These are phyloP conservation scores for Physcia stellaris DNA, from an alignment of 495 filamentous ascomycete genomes.

Conservation along the genomic window DNA sequence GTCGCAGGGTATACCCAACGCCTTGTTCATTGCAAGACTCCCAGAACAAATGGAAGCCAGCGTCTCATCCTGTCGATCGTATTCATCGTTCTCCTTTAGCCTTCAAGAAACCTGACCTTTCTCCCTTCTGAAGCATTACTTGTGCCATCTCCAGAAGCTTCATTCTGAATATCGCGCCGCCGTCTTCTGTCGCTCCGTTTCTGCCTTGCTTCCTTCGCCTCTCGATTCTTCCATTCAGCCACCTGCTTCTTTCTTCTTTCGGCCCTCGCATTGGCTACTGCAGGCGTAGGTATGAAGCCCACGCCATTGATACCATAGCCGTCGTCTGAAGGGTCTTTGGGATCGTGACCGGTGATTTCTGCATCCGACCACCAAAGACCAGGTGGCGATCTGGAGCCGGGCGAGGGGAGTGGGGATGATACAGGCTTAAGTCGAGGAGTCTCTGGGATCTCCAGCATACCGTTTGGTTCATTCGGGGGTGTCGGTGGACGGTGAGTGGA, in stretches of 20 bases:
- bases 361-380: constrained; percentile 65
- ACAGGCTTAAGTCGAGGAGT: constrained; percentile 8
- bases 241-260: constrained; percentile 71
- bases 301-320: constrained; percentile 79
- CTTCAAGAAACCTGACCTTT: constrained; percentile 15
- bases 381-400: constrained; percentile 24
- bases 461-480: not conserved
- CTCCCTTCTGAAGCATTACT: constrained; percentile 3
- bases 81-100: too few species aligned
- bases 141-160: not conserved
- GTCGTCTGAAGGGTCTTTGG: constrained; percentile 59
- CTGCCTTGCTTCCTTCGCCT: constrained; percentile 71
- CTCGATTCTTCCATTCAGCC: constrained; percentile 66
- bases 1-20: too few species aligned
- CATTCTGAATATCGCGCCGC: constrained; percentile 21
- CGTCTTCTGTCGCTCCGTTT: constrained; percentile 53
- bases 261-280: constrained; percentile 61
- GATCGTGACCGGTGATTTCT: constrained; percentile 74
- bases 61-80: too few species aligned
- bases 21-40: too few species aligned
- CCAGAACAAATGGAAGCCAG: too few species aligned
- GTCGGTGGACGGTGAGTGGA: not conserved
- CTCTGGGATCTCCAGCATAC: constrained; percentile 10
- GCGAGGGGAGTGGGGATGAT: constrained; percentile 3
- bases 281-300: constrained; percentile 79